These are phyloP conservation scores for Kalmusia sp. DNA, from an alignment of 2,329 filamentous ascomycete genomes.

Conservation along the genomic window DNA sequence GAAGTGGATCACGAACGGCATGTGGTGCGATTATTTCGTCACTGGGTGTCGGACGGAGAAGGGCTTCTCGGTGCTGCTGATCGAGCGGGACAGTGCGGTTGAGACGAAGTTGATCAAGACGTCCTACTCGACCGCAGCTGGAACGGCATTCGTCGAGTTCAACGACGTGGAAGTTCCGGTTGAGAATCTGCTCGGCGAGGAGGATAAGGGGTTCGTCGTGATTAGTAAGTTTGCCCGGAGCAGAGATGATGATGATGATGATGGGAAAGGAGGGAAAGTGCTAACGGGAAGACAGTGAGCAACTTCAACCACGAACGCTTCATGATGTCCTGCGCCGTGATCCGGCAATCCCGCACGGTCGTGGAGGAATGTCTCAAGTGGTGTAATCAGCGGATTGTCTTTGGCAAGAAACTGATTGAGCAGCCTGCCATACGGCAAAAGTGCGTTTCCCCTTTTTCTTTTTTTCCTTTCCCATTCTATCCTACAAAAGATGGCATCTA, in stretches of 20 bases:
- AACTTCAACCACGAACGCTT: conserved; percentile 91
- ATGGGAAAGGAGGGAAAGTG: too few relatives aligned
- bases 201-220: conserved; percentile 85
- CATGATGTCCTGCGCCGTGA: conserved; percentile 72
- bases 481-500: too few relatives aligned
- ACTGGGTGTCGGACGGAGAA: conserved; percentile 80
- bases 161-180: conserved; percentile 87
- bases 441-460: conserved; percentile 49
- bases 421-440: conserved; percentile 84
- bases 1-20: conserved; percentile 88
- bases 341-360: conserved; percentile 71
- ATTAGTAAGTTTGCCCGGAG: conserved; percentile 56
- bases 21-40: conserved; percentile 84
- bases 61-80: conserved; percentile 78
- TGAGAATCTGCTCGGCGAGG: conserved; percentile 77
- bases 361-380: conserved; percentile 88
- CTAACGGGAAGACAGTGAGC: conserved; percentile 56
- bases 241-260: background rate
- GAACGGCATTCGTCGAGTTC: conserved; percentile 80
- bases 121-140: conserved; percentile 79
- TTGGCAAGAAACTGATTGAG: conserved; percentile 80
- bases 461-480: too few relatives aligned
- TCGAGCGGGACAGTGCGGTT: conserved; percentile 75
- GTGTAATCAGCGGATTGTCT: conserved; percentile 85
- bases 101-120: conserved; percentile 83